Evolutionary conservation across 805 yeast species (phyloP).

Genomic region (Candida saitoana): DNA sequence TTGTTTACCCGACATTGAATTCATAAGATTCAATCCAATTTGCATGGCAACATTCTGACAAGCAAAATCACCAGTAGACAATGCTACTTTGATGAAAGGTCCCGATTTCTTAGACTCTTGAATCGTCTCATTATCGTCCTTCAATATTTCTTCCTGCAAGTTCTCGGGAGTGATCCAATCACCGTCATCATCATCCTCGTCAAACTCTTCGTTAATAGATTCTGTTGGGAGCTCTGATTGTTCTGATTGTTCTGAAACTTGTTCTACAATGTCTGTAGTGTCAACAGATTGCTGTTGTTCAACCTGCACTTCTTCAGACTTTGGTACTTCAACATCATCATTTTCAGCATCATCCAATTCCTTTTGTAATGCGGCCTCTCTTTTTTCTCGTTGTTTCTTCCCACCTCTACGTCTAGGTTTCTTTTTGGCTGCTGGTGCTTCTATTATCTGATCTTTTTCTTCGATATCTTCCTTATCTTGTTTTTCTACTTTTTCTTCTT

Average conservation of each 20-base stretch:
- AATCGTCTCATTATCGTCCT: constrained; percentile 61
- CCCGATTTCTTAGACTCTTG: constrained; percentile 28
- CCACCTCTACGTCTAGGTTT: constrained; percentile 57
- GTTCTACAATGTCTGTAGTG: background rate
- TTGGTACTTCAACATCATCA: constrained; percentile 7
- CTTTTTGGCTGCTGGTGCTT: constrained; percentile 10
- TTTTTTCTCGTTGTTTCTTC: constrained; percentile 58
- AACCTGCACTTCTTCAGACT: constrained; percentile 5
- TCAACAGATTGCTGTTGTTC: constrained; percentile 3
- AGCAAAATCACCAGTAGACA: constrained; percentile 95
- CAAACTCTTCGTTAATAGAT: constrained; percentile 44
- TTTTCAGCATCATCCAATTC: constrained; percentile 17
- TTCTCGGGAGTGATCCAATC: constrained; percentile 94
- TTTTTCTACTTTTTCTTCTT: constrained; percentile 11
- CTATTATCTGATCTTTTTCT: constrained; percentile 1
- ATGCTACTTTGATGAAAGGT: constrained; percentile 63
- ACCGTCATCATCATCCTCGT: constrained; percentile 78
- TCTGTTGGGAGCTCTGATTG: constrained; percentile 10
- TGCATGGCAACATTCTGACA: constrained; percentile 94
- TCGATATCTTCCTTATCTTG: constrained; percentile 2
- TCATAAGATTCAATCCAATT: constrained; percentile 82
- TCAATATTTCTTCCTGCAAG: constrained; percentile 61
- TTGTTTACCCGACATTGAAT: constrained; percentile 75
- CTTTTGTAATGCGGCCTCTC: constrained; percentile 35
- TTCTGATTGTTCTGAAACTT: background rate